Evolutionary conservation across 768 basidiomycete genomes (phyloP).

Genomic region (Plicaturopsis crispa): DNA sequence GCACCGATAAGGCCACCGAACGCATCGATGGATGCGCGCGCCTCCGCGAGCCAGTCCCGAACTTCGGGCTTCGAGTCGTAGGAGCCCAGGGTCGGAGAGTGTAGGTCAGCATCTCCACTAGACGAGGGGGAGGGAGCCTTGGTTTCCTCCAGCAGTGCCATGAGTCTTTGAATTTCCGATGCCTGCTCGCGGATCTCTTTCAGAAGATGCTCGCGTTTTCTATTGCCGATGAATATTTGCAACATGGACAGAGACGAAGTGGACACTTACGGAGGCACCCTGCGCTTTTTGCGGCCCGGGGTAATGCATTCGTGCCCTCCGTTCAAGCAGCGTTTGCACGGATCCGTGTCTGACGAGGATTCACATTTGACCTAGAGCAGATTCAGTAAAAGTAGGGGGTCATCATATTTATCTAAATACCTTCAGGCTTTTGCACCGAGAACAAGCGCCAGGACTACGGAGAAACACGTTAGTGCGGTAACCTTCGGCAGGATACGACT

Average conservation of each 20-base stretch:
- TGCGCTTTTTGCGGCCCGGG: conserved; percentile 78
- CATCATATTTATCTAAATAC: conserved; percentile 14
- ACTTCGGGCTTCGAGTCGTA: conserved; percentile 47
- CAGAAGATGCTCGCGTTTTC: conserved; percentile 76
- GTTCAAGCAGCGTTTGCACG: conserved; percentile 67
- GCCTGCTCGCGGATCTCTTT: conserved; percentile 72
- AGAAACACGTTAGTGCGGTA: conserved; percentile 6
- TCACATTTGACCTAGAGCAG: conserved; percentile 72
- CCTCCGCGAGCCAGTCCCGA: conserved; percentile 72
- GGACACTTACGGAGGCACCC: conserved; percentile 62
- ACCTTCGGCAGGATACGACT: conserved; percentile 13
- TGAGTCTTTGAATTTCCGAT: conserved; percentile 61
- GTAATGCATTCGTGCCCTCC: conserved; percentile 70
- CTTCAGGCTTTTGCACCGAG: conserved; percentile 58
- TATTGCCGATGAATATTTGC: conserved; percentile 19
- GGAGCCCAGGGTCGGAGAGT: conserved; percentile 18
- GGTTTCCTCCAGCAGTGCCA: conserved; percentile 54
- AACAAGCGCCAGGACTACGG: conserved; percentile 52
- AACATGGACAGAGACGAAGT: conserved; percentile 1
- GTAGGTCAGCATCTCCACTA: conserved; percentile 16
- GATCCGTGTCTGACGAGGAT: conserved; percentile 62
- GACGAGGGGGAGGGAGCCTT: conserved; percentile 25
- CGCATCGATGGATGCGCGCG: conserved; percentile 58
- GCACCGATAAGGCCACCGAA: conserved; percentile 62
- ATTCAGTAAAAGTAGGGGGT: neutral